phyloP scores from a whole-genome alignment of 225 moss, liverwort and hornwort genomes.

The Marchantia polymorpha region DNA sequence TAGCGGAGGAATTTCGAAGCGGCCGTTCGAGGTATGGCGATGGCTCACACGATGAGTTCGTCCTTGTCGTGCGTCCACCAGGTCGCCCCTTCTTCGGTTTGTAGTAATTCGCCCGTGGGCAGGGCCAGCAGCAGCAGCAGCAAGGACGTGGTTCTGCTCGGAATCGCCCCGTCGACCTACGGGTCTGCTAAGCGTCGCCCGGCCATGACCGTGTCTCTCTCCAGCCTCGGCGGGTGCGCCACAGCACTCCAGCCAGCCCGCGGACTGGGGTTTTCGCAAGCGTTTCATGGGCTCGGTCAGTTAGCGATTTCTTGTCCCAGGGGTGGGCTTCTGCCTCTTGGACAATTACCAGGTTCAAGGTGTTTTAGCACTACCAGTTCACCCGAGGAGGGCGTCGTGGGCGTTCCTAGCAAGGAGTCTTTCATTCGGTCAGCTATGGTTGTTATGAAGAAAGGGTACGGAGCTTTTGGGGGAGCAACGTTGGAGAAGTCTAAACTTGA shows the following conservation, averaged over 20 bases:
- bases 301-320: background rate
- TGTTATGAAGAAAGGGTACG: conserved; percentile 90
- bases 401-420: conserved; percentile 34
- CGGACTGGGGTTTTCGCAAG: conserved; percentile 17
- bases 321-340: conserved; percentile 8
- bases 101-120: background rate
- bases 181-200: background rate
- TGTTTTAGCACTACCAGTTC: conserved; percentile 37
- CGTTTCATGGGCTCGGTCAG: background rate
- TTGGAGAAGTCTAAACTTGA: conserved; percentile 95
- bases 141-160: background rate
- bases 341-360: conserved; percentile 19
- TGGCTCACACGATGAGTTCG: conserved; percentile 39
- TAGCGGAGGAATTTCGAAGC: conserved; percentile 5
- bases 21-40: conserved; percentile 22
- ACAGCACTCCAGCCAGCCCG: background rate
- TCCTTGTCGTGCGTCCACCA: conserved; percentile 20
- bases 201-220: background rate
- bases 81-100: conserved; percentile 11
- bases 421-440: conserved; percentile 39
- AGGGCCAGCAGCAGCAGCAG: background rate
- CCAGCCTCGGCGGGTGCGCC: background rate
- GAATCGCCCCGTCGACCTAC: background rate
- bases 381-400: conserved; percentile 29
- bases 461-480: conserved; percentile 93